phyloP scores from a whole-genome alignment of 176 grass and related monocot species.

The Poa annua region DNA sequence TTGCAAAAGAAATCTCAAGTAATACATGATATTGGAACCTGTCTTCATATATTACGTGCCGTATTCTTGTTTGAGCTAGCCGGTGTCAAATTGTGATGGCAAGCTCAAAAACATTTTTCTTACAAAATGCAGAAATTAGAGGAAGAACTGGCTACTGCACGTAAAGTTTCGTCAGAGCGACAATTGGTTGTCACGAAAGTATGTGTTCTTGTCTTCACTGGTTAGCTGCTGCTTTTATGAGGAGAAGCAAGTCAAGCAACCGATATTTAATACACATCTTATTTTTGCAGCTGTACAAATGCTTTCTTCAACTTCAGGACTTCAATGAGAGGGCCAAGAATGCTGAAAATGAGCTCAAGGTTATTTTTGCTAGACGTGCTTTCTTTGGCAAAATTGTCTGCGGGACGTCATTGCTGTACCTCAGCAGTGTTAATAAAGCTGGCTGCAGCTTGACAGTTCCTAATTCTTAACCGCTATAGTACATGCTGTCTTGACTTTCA shows the following conservation, averaged over 20 bases:
- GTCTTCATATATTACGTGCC: background rate
- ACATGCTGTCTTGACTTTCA: background rate
- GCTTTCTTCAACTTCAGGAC: conserved; percentile 74
- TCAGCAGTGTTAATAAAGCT: background rate
- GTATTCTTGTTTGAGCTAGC: background rate
- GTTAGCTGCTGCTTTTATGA: conserved; percentile 29
- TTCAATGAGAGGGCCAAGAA: conserved; percentile 67
- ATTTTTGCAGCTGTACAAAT: conserved; percentile 62
- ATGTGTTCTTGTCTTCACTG: conserved; percentile 2
- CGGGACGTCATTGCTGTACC: background rate
- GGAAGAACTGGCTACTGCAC: conserved; percentile 60
- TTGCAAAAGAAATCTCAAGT: conserved; percentile 78
- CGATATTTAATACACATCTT: background rate
- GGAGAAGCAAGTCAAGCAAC: conserved; percentile 11
- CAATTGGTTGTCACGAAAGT: conserved; percentile 63
- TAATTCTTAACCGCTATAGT: background rate
- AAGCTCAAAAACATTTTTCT: background rate
- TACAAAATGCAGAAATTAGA: conserved; percentile 72
- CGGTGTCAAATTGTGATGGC: background rate
- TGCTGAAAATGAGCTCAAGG: conserved; percentile 75
- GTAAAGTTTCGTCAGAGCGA: conserved; percentile 71
- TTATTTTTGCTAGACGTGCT: conserved; percentile 5
- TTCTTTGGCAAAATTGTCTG: conserved; percentile 9
- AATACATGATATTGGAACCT: conserved; percentile 33
- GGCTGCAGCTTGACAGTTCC: no score